phyloP scores from a whole-genome alignment of 2,329 filamentous ascomycete species.

The Hypoxylon sp. region DNA sequence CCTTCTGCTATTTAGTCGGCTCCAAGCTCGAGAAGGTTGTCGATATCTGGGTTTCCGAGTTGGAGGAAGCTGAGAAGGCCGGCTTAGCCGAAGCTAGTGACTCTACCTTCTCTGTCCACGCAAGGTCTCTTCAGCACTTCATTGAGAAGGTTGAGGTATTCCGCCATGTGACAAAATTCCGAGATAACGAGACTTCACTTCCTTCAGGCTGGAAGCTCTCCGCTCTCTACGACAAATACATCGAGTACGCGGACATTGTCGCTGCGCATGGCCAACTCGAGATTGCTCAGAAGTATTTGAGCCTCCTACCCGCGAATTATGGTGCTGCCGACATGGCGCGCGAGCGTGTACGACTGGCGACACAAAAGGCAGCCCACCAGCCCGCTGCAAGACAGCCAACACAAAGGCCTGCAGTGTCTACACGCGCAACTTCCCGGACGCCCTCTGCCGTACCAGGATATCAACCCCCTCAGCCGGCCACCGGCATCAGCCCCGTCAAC shows the following conservation, averaged over 20 bases:
- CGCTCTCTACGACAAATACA: constrained; percentile 92
- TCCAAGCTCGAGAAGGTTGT: constrained; percentile 99
- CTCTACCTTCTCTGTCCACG: constrained; percentile 92
- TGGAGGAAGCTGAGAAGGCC: constrained; percentile 85
- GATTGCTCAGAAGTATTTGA: constrained; percentile 91
- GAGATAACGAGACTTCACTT: constrained; percentile 80
- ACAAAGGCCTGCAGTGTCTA: constrained; percentile 52
- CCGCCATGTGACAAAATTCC: constrained; percentile 92
- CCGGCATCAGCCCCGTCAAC: constrained; percentile 50
- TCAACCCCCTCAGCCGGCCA: constrained; percentile 62
- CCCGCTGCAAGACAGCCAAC: constrained; percentile 52
- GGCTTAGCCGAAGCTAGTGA: constrained; percentile 79
- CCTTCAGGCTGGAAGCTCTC: constrained; percentile 89
- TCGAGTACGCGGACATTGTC: constrained; percentile 95
- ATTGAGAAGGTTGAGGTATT: constrained; percentile 99
- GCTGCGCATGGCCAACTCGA: constrained; percentile 89
- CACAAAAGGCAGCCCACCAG: constrained; percentile 67
- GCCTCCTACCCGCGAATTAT: constrained; percentile 86
- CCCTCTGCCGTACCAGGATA: constrained; percentile 57
- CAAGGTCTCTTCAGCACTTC: constrained; percentile 88
- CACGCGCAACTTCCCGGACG: constrained; percentile 50
- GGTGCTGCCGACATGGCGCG: constrained; percentile 89
- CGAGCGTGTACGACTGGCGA: constrained; percentile 87
- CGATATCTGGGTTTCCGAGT: constrained; percentile 90
- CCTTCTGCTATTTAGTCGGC: constrained; percentile 95